Base-by-base conservation (phyloP, 108 stramenopile genomes). In the Nannochloropsis oceanica region DNA sequence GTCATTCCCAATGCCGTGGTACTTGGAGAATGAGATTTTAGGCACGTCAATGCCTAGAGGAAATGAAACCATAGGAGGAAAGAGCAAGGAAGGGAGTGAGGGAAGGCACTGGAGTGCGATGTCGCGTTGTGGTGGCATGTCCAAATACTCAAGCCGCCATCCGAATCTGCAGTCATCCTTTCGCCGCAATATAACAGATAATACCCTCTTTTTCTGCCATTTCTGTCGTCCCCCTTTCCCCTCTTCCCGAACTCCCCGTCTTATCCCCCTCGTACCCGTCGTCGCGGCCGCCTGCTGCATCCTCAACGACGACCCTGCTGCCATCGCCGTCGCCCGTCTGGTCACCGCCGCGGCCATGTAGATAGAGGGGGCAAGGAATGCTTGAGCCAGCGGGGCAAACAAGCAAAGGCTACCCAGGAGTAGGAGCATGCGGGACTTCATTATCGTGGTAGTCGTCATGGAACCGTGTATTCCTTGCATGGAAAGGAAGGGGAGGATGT, bases 1-100 rank as follows among this genome's bases (percentile, higher is more conserved):
- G 90, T 99, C 98, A 91, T 99, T 99, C 27, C 98, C 98, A n/a
- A 99, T 92, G 25, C 98, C 98, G 87, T 99, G 96, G 91, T 99
- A 99, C 86, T 99, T 99, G 89, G 94, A 92, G 87, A 98, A 96
- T 25, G 93, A 89, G 18, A 73, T 73, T 18, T n/a, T 5, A 10
- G 59, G 59, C 27, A 95, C 26, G 25, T 81, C 59, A 7, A 73
- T 10, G 5, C n/a, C 59, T 73, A 10, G 22, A n/a, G 22, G 5
- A 7, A n/a, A n/a, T n/a, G 22, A 9, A 7, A n/a, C 9, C 59
- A 73, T 2, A 0, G 59, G 59, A n/a, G 59, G 59, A 3, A 9
- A 9, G n/a, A 73, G n/a, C 5, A 73, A 73, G 2, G 59, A 34
- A 5, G 34, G 5, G 34, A 34, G 5, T 34, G 34, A 34, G 34